A percentile compares a stretch with the other conserved stretches of the same genome.
phyloP scores from a whole-genome alignment of 768 basidiomycete genomes.

The Serendipita sp. region DNA sequence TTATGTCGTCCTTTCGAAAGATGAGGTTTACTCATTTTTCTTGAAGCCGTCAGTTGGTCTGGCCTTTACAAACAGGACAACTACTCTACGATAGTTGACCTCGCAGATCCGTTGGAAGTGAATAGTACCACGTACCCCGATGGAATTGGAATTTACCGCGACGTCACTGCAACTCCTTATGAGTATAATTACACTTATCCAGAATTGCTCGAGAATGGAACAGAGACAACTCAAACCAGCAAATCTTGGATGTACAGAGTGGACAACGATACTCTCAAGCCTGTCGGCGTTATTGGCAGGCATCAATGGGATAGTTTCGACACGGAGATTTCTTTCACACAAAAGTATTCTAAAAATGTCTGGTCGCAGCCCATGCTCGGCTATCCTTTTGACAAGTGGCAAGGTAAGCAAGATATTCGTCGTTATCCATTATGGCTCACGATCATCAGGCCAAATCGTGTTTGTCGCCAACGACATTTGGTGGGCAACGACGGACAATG shows the following conservation, averaged over 20 bases:
- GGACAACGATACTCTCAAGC: background rate
- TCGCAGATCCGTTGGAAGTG: background rate
- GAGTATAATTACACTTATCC: background rate
- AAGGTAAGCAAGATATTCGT: background rate
- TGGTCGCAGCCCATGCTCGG: background rate
- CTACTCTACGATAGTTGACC: background rate
- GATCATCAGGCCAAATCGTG: background rate
- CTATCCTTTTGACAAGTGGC: background rate
- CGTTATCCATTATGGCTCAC: background rate
- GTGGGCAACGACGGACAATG: background rate
- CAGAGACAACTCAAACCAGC: background rate
- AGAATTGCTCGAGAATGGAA: background rate
- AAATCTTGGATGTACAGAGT: background rate
- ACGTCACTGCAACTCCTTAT: background rate
- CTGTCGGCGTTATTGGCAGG: background rate
- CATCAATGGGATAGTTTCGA: background rate
- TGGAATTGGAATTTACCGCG: background rate
- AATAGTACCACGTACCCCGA: background rate
- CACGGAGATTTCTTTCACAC: background rate
- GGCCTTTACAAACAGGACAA: background rate
- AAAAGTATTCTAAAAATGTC: background rate
- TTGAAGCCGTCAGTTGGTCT: background rate
- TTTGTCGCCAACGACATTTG: background rate
- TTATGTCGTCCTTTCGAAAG: too few relatives aligned
- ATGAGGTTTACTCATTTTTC: background rate